Percentiles rank a stretch among this genome's conserved stretches.
Evolutionary conservation across 1,284 basidiomycete species (phyloP).

Genomic region (Volvariella volvacea): DNA sequence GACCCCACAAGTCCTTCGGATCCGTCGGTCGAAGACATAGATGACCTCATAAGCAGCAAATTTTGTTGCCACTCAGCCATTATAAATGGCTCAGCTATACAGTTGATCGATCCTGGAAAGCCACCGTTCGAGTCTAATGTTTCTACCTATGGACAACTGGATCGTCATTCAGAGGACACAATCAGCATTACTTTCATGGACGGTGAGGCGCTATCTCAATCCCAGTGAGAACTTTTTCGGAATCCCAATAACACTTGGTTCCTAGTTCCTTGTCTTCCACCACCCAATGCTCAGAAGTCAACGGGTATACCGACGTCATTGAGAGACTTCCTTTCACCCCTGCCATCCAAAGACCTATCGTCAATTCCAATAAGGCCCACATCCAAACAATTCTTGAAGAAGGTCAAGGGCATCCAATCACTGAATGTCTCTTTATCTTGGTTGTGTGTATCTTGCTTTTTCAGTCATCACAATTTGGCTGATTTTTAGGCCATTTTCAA

Average conservation of each 20-base stretch:
- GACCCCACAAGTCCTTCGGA: too few relatives aligned
- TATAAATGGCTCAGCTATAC: too few relatives aligned
- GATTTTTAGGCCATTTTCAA: conserved; percentile 31
- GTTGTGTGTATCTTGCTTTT: conserved; percentile 37
- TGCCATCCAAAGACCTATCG: neutral
- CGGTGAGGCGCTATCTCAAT: conserved; percentile 10
- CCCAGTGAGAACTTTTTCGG: too few relatives aligned
- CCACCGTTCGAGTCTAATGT: too few relatives aligned
- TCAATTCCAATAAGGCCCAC: too few relatives aligned
- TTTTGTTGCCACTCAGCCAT: too few relatives aligned
- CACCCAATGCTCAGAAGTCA: conserved; percentile 37
- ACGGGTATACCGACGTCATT: conserved; percentile 30
- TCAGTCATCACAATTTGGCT: conserved; percentile 3
- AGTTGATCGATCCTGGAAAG: too few relatives aligned
- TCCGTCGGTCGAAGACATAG: too few relatives aligned
- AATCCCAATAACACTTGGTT: conserved; percentile 1
- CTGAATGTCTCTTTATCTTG: conserved; percentile 60
- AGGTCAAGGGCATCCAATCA: conserved; percentile 52
- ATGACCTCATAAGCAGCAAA: too few relatives aligned
- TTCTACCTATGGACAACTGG: too few relatives aligned
- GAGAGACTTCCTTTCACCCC: conserved; percentile 20
- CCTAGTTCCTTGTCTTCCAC: conserved; percentile 45
- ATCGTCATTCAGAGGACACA: too few relatives aligned
- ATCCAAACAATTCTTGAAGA: conserved; percentile 32
- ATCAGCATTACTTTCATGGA: conserved; percentile 16